These are phyloP conservation scores for Flaveria linearis DNA, from an alignment of 129 eudicot species.

Conservation along the genomic window DNA sequence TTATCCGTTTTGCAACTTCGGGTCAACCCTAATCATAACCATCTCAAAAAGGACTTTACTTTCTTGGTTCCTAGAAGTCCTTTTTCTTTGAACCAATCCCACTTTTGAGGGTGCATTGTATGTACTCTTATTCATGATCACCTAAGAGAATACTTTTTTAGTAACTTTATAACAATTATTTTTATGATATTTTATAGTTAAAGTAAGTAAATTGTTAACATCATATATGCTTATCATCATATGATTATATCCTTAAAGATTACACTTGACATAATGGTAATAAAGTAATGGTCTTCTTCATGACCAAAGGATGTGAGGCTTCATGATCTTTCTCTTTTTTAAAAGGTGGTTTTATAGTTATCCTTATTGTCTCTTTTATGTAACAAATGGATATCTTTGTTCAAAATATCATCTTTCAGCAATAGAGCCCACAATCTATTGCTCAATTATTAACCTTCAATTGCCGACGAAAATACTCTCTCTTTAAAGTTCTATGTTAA, in stretches of 20 bases:
- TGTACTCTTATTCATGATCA: constrained; percentile 27
- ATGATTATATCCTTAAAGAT: constrained; percentile 18
- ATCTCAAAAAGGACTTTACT: neutral
- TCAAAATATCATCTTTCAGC: neutral
- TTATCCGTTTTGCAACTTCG: neutral
- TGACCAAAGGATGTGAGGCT: constrained; percentile 11
- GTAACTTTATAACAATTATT: neutral
- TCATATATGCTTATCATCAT: constrained; percentile 27
- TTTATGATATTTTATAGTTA: neutral
- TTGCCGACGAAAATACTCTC: neutral
- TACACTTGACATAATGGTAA: constrained; percentile 8
- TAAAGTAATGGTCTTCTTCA: constrained; percentile 17
- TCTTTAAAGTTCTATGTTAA: neutral
- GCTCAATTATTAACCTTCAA: neutral
- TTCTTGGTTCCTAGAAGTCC: constrained; percentile 15
- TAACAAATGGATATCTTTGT: neutral
- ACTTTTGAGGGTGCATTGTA: constrained; percentile 31
- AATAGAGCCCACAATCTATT: constrained; percentile 23
- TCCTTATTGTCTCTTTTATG: constrained; percentile 14
- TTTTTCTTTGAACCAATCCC: constrained; percentile 5
- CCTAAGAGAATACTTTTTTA: neutral
- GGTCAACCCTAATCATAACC: constrained; percentile 20
- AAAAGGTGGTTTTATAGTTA: constrained; percentile 27
- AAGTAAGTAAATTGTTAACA: constrained; percentile 9
- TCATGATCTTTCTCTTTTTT: constrained; percentile 1